phyloP scores from a whole-genome alignment of 257 asterid species.

The Gentiana dahurica region DNA sequence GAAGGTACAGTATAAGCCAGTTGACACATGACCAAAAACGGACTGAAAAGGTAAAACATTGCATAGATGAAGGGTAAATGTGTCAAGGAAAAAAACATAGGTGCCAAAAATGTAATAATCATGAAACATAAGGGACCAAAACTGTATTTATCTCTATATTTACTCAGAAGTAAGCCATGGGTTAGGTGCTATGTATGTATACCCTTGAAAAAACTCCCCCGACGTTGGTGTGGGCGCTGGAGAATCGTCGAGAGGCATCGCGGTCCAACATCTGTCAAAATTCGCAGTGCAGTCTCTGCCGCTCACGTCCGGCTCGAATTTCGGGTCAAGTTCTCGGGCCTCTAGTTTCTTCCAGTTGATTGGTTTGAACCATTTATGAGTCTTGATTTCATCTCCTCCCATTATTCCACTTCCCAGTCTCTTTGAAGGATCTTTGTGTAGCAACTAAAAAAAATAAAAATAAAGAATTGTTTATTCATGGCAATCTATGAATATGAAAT shows the following conservation, averaged over 20 bases:
- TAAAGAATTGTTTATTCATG: not conserved
- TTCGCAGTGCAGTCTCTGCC: slow-evolving; percentile 85
- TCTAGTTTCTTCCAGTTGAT: slow-evolving; percentile 82
- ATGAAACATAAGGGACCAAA: no score
- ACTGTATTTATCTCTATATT: no score
- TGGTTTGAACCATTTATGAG: slow-evolving; percentile 66
- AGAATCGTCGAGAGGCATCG: slow-evolving; percentile 85
- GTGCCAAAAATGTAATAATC: no score
- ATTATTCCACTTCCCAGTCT: slow-evolving; percentile 72
- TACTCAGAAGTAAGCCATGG: slow-evolving; percentile 61
- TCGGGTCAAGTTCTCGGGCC: slow-evolving; percentile 52
- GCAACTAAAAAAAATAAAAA: slow-evolving; percentile 32
- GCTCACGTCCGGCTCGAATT: slow-evolving; percentile 73
- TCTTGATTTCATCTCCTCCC: slow-evolving; percentile 78
- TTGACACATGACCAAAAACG: no score
- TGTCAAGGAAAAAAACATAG: no score
- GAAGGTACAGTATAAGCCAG: no score
- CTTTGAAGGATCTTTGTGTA: slow-evolving; percentile 65
- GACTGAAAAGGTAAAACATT: no score
- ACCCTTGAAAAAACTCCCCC: slow-evolving; percentile 83
- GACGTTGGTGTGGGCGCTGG: slow-evolving; percentile 86
- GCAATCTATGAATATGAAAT: not conserved
- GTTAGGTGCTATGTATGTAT: slow-evolving; percentile 73
- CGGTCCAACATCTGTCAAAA: slow-evolving; percentile 83
- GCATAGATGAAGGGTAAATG: no score